phyloP scores from a whole-genome alignment of 176 grass and related monocot species.

The Oryza australiensis region DNA sequence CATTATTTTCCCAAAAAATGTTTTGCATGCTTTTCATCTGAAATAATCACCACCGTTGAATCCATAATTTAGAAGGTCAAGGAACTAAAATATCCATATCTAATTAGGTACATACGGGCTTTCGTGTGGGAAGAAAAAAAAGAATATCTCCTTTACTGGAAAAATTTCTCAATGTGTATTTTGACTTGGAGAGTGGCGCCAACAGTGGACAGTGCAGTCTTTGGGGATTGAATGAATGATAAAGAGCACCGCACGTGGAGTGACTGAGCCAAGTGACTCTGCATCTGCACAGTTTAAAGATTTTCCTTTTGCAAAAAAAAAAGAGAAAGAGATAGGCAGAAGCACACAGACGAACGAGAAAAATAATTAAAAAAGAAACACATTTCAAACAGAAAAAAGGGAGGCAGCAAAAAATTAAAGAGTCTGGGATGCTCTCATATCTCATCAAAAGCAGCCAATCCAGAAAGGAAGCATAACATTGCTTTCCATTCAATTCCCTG shows the following conservation, averaged over 20 bases:
- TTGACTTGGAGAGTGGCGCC: constrained; percentile 55
- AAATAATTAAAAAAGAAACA: constrained; percentile 26
- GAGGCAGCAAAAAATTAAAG: neutral
- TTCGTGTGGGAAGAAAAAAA: neutral
- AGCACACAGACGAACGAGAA: neutral
- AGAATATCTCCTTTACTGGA: neutral
- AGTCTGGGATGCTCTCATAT: constrained; percentile 24
- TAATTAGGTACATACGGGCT: neutral
- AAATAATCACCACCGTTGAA: neutral
- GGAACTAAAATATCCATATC: neutral
- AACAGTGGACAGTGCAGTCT: constrained; percentile 51
- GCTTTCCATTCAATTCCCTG: constrained; percentile 42
- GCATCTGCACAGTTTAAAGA: constrained; percentile 68
- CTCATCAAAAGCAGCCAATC: constrained; percentile 57
- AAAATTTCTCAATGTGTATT: constrained; percentile 8
- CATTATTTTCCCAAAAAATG: constrained; percentile 8
- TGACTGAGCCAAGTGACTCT: constrained; percentile 85
- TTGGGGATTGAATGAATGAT: constrained; percentile 82
- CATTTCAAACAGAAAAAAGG: constrained; percentile 42
- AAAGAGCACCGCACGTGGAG: constrained; percentile 96
- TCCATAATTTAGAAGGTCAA: neutral
- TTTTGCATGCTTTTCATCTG: neutral
- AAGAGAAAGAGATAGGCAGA: constrained; percentile 5
- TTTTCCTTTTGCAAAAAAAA: constrained; percentile 40
- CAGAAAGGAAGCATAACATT: constrained; percentile 39